Percentiles rank a stretch among this genome's conserved stretches.
Conservation (phyloP, 2,329 filamentous ascomycete species). For the Colletotrichum filicis region DNA sequence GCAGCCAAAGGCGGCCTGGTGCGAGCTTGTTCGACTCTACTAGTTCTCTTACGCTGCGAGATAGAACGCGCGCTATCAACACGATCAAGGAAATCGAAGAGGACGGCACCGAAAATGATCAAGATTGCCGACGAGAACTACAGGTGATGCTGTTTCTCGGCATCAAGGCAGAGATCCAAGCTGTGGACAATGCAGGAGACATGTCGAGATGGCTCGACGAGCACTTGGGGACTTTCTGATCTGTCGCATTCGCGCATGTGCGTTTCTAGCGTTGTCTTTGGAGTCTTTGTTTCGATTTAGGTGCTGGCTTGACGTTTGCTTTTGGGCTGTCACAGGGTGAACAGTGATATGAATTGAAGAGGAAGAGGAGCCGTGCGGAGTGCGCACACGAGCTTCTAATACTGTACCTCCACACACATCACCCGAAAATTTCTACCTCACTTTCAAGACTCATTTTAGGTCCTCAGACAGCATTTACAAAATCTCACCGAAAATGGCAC, state of each 20-base stretch:
- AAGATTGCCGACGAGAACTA: constrained; percentile 64
- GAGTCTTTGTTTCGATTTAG: background rate
- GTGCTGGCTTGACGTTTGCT: background rate
- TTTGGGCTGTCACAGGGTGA: background rate
- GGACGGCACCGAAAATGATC: constrained; percentile 41
- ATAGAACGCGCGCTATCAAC: constrained; percentile 69
- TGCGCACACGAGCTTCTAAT: background rate
- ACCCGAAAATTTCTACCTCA: constrained; percentile 35
- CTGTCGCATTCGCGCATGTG: accelerated
- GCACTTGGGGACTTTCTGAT: constrained; percentile 42
- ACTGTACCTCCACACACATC: constrained; percentile 34
- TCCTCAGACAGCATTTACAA: constrained; percentile 1
- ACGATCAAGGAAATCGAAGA: constrained; percentile 55
- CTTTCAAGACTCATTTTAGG: constrained; percentile 8
- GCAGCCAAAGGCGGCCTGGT: background rate
- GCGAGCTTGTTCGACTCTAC: background rate
- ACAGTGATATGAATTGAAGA: background rate
- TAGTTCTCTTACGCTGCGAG: constrained; percentile 58
- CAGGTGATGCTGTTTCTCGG: constrained; percentile 81
- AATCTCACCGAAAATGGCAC: constrained; percentile 51
- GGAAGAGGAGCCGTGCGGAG: constrained; percentile 21
- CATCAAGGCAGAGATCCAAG: constrained; percentile 82
- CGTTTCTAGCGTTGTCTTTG: too few species aligned
- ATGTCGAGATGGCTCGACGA: constrained; percentile 61
- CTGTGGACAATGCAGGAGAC: constrained; percentile 67